Evolutionary conservation across 2,329 filamentous ascomycete genomes (phyloP).

Genomic region (Aspergillus intermedius): DNA sequence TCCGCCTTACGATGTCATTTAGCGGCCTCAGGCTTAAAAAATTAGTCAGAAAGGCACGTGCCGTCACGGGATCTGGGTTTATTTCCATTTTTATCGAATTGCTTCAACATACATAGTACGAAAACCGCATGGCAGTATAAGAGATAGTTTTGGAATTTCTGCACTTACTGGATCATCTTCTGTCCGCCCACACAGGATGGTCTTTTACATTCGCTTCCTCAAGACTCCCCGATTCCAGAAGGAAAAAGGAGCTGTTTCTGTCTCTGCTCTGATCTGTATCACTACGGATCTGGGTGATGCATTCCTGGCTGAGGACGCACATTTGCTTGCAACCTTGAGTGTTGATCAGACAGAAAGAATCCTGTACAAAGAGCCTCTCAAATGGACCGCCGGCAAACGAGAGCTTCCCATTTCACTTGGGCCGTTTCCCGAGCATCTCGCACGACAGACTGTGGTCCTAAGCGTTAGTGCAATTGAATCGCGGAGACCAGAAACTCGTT

Average conservation of each 20-base stretch:
- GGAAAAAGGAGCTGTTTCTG: constrained; percentile 35
- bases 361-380: constrained; percentile 17
- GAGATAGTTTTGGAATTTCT: neutral
- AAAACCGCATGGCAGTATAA: neutral
- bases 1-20: constrained; percentile 19
- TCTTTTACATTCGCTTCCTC: constrained; percentile 61
- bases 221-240: constrained; percentile 51
- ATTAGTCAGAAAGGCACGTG: constrained; percentile 24
- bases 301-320: constrained; percentile 46
- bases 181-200: constrained; percentile 32
- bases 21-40: neutral
- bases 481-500: constrained; percentile 5
- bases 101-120: neutral
- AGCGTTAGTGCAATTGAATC: constrained; percentile 14
- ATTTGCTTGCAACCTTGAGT: constrained; percentile 22
- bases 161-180: neutral
- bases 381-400: constrained; percentile 30
- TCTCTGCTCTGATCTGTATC: constrained; percentile 55
- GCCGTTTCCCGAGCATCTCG: constrained; percentile 20
- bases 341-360: constrained; percentile 11
- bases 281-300: constrained; percentile 64
- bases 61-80: constrained; percentile 2
- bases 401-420: constrained; percentile 28
- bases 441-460: constrained; percentile 22
- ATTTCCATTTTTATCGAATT: neutral